Base-by-base conservation (phyloP, 495 filamentous ascomycete species). In the Daldinia childiae region DNA sequence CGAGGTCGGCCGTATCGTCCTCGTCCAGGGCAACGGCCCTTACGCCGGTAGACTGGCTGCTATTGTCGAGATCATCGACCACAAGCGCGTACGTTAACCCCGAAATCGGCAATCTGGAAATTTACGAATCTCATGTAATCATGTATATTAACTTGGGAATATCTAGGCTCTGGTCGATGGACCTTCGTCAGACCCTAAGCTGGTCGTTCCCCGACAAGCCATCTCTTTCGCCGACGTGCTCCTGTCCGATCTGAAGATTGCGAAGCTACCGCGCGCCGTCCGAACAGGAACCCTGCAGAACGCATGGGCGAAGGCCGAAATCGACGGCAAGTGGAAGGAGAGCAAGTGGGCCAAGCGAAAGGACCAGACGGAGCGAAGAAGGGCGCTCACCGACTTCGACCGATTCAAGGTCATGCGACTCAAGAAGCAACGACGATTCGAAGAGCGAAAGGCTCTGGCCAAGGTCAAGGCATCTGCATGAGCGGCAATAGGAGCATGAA, bases 61-160 rank as follows among this genome's bases (percentile, higher is more conserved):
- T 78, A 95, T 99, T 81, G 93, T 98, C 83, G 94, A 98, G 90
- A 97, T 99, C 82, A 94, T 98, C 84, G 96, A 98, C 85, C 95
- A 99, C 92, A 97, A 97, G 89, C 93, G 95, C 83, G 95, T 98
- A 97, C 80, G 95, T 92, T 69, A 64, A 39, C 38, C 32, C 64
- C 34, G 60, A 65, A 55, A 58, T 27, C 45, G 68, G 56, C 34
- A 27, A 54, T 58, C 55, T 51, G 21, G 59, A 56, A 66, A 21
- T 5, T 24, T 24, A 19, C 58, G 52, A 58, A 62, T 64, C 51
- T 54, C 19, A 39, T 63, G 34, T 21, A 7, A 59, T 43, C 24
- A 34, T 57, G 76, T 79, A 29, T 69, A 64, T 73, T 78, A 66
- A 81, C 76, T 69, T 55, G 68, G 36, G 70, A 77, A 76, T 67